These are phyloP conservation scores for Sodiomyces alkalinus DNA, from an alignment of 2,329 filamentous ascomycete genomes.

Conservation along the genomic window DNA sequence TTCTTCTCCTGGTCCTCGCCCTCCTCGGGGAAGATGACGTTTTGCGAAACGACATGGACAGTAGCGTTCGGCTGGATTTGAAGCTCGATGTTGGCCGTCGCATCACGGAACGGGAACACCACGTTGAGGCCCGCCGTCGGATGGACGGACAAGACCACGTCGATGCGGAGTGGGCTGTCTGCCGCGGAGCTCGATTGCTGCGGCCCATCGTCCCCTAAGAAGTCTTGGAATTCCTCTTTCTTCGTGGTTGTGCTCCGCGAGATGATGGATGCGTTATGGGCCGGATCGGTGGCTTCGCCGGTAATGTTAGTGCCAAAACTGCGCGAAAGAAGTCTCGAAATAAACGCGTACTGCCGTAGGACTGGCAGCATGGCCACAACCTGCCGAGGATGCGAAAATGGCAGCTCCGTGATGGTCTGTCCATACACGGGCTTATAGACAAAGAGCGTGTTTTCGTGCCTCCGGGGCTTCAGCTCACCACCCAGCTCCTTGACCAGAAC, in stretches of 20 bases:
- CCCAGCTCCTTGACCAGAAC: conserved; percentile 26
- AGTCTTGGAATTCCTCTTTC: conserved; percentile 17
- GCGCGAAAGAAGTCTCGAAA: conserved; percentile 47
- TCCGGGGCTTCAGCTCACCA: conserved; percentile 14
- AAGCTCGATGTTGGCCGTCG: conserved; percentile 37
- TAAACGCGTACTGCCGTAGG: conserved; percentile 60
- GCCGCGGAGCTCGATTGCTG: too few relatives aligned
- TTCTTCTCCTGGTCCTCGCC: conserved; percentile 8
- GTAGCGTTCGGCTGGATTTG: conserved; percentile 45
- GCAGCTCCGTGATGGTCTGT: conserved; percentile 48
- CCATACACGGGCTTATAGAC: conserved; percentile 62
- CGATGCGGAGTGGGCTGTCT: conserved; percentile 14
- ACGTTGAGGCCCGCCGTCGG: conserved; percentile 33
- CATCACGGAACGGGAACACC: conserved; percentile 34
- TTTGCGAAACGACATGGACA: conserved; percentile 43
- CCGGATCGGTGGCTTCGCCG: conserved; percentile 11
- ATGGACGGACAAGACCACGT: conserved; percentile 37
- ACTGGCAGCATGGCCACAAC: conserved; percentile 58
- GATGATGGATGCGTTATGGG: conserved; percentile 10
- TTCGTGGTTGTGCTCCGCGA: conserved; percentile 12
- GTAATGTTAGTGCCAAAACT: conserved; percentile 27
- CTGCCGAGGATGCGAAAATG: conserved; percentile 67
- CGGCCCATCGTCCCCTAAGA: conserved; percentile 13
- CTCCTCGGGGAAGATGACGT: conserved; percentile 24
- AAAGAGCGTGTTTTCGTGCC: conserved; percentile 46